Evolutionary conservation across 345 rosid genomes (phyloP), one percentile per base, ranked within the genome.

Genomic region (Pistacia vera): DNA sequence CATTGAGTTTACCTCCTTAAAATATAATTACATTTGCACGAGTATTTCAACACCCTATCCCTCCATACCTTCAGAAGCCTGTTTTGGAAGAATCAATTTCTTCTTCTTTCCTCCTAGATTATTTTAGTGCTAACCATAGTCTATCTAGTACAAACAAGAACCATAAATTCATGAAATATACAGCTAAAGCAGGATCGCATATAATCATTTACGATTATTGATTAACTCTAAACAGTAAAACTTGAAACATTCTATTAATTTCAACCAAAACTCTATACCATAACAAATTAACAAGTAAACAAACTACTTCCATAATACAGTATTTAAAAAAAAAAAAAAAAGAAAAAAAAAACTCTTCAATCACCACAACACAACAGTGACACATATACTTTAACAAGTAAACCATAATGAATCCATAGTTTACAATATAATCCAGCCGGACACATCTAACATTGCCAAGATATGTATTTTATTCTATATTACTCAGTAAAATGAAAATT

Each of bases 71-170:
- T 14, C 3, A 41, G 46, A 61, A 28, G 38, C 44, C 33, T 28
- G 33, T 33, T 36, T 38, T n/a, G 13, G 35, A 62, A 22, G 57
- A 13, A 41, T 54, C 18, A 3, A 54, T 44, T 70, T 8, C 7
- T 36, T 57, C 55, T 57, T n/a, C 49, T 70, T 57, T n/a, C 49
- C 54, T n/a, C 49, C 54, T 33, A 56, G 63, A 70, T 56, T 36
- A 33, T 56, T 51, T 4, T 18, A 33, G 4, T 12, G 51, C 51
- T 54, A 54, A 0, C 28, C 6, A 16, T 14, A 18, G 8, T 13
- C 17, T 63, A 35, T 30, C 41, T 63, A 20, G 22, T n/a, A 63
- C 17, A 33, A 63, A 44, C 66, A 16, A 35, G 48, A 14, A 33
- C 18, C 66, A 63, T 63, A 63, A 63, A 63, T 63, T 28, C 65